Conservation (phyloP, 176 grass and related monocot species). For the Ensete ventricosum region DNA sequence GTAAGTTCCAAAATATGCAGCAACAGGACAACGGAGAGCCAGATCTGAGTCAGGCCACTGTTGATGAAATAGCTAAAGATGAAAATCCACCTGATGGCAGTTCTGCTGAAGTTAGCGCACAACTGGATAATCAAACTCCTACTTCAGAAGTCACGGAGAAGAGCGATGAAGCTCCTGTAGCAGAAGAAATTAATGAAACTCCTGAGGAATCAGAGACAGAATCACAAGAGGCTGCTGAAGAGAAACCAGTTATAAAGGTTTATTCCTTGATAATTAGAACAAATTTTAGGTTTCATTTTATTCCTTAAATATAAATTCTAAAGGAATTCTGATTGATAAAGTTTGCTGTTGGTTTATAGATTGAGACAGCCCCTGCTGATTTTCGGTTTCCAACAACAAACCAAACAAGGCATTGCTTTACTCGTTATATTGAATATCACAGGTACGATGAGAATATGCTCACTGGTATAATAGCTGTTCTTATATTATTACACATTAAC, state of each 20-base stretch:
- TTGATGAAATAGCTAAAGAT: too few species aligned
- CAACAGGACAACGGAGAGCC: too few species aligned
- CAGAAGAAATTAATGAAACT: background rate
- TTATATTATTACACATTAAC: slow-evolving; percentile 7
- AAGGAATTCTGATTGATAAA: background rate
- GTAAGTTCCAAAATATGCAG: too few species aligned
- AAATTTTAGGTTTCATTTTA: background rate
- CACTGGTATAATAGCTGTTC: background rate
- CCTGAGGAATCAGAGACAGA: background rate
- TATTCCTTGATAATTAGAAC: background rate
- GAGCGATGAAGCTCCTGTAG: background rate
- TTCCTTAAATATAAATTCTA: background rate
- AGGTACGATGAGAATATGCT: slow-evolving; percentile 28
- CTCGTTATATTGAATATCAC: slow-evolving; percentile 84
- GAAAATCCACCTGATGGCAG: too few species aligned
- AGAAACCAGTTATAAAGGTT: slow-evolving; percentile 1
- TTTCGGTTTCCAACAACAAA: slow-evolving; percentile 83
- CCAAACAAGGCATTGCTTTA: slow-evolving; percentile 83
- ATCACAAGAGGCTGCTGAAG: background rate
- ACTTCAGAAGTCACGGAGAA: too few species aligned
- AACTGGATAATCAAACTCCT: too few species aligned
- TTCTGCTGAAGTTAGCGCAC: too few species aligned
- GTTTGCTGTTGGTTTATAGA: slow-evolving; percentile 21
- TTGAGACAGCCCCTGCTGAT: slow-evolving; percentile 82
- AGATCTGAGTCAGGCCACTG: too few species aligned